Evolutionary conservation across 2,329 filamentous ascomycete genomes (phyloP).

Genomic region (Colletotrichum sp.): DNA sequence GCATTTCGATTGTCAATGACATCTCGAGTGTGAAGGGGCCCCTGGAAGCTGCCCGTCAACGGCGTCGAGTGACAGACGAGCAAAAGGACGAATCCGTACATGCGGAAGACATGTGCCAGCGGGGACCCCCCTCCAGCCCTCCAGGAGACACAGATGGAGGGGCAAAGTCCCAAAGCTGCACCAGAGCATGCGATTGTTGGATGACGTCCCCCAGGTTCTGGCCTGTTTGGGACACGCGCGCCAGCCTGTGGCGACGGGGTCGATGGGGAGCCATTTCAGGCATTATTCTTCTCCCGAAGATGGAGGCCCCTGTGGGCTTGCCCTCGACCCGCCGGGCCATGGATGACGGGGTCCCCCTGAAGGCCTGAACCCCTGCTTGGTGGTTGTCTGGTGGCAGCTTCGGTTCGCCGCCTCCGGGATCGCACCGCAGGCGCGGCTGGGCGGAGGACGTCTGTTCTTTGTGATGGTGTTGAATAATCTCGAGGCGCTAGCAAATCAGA

Average conservation of each 20-base stretch:
- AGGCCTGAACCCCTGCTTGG: neutral
- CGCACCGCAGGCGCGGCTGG: slow-evolving; percentile 9
- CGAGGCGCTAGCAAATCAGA: slow-evolving; percentile 16
- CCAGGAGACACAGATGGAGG: neutral
- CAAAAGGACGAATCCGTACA: neutral
- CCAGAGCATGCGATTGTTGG: slow-evolving; percentile 9
- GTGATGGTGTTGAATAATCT: slow-evolving; percentile 14
- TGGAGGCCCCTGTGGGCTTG: neutral
- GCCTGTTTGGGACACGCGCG: slow-evolving; percentile 14
- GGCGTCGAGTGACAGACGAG: neutral
- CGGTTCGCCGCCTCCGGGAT: slow-evolving; percentile 19
- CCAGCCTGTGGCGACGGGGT: neutral
- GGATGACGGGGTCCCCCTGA: neutral
- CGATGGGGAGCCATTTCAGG: slow-evolving; percentile 7
- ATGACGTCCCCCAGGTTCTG: slow-evolving; percentile 14
- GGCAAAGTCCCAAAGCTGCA: neutral
- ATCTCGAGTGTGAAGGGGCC: neutral
- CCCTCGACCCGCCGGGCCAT: neutral
- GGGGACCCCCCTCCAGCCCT: neutral
- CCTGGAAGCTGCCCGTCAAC: neutral
- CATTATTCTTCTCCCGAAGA: slow-evolving; percentile 12
- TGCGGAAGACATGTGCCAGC: slow-evolving; percentile 17
- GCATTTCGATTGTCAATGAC: slow-evolving; percentile 1
- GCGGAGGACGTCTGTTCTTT: slow-evolving; percentile 5
- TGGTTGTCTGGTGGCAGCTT: neutral